Evolutionary conservation across 164 flowering plant species (phyloP), one percentile per base, ranked within the genome.

Genomic region (Houttuynia cordata): DNA sequence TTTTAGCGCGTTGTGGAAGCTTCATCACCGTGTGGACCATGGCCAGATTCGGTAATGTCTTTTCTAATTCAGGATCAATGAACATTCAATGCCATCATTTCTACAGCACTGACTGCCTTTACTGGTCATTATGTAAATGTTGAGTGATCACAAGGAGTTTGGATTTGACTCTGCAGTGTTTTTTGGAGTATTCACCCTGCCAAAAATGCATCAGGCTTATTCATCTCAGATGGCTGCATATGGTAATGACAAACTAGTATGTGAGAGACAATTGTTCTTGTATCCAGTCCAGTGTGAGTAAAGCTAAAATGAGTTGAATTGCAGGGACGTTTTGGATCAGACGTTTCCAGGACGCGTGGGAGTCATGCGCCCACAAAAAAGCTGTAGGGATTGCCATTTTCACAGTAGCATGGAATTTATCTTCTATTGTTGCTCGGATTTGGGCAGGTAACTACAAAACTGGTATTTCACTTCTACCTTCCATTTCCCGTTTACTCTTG

Each of bases 21-120:
- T 87, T 80, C 74, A 84, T 92, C 51, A 85, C 96, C 62, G 72
- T 89, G n/a, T 83, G 96, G 93, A 84, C 77, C 58, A 75, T 84
- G 83, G 77, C 73, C 24, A 84, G 81, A 76, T 66, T 89, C 58
- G 91, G 98, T 92, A 75, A 70, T 6, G 53, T 54, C 20, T 30
- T 56, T 41, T 41, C 54, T n/a, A 1, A 2, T 24, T 37, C 57
- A 19, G 30, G 7, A 57, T 24, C 19, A 18, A 14, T 57, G n/a
- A n/a, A n/a, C n/a, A n/a, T n/a, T n/a, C n/a, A n/a, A n/a, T n/a
- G 45, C 24, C 12, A 5, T 19, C 3, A 57, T 12, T 30, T 15
- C 21, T n/a, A n/a, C n/a, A n/a, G n/a, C n/a, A n/a, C n/a, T n/a
- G n/a, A n/a, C n/a, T n/a, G n/a, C 23, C 40, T 57, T 17, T 42